A percentile compares a stretch with the other conserved stretches of the same genome.
These are phyloP conservation scores for Tritrichomonas foetus DNA, from an alignment of 208 protist genomes.

Conservation along the genomic window DNA sequence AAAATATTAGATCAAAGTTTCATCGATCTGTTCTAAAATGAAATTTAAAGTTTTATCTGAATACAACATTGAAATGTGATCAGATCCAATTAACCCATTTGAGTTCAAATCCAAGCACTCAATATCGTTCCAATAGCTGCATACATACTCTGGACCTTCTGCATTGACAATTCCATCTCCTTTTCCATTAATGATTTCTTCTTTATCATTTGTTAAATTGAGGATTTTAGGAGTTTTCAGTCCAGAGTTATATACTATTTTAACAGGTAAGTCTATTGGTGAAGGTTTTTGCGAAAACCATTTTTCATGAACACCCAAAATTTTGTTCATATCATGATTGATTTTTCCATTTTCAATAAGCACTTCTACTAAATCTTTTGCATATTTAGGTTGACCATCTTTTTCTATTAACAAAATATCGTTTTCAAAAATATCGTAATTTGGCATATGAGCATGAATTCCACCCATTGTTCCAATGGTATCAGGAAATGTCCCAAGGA, in stretches of 20 bases:
- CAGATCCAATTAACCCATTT: too few species aligned
- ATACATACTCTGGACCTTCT: background rate
- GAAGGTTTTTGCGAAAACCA: background rate
- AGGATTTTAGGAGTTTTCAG: background rate
- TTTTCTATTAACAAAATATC: background rate
- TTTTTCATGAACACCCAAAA: background rate
- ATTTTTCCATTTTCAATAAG: background rate
- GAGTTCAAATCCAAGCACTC: background rate
- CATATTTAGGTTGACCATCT: background rate
- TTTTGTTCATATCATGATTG: too few species aligned
- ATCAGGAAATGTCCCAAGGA: background rate
- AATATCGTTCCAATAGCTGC: background rate
- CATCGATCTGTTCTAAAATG: too few species aligned
- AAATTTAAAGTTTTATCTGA: too few species aligned
- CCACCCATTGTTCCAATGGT: background rate
- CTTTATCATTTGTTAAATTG: background rate
- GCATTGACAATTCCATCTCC: background rate
- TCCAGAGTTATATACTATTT: background rate
- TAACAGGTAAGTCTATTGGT: background rate
- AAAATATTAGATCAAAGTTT: too few species aligned
- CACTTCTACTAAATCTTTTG: background rate
- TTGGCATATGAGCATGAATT: background rate
- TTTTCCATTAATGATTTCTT: background rate
- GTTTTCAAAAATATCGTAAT: background rate
- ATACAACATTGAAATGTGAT: too few species aligned